Base-by-base conservation (phyloP, 306 rosid genomes). In the Glycine soja region DNA sequence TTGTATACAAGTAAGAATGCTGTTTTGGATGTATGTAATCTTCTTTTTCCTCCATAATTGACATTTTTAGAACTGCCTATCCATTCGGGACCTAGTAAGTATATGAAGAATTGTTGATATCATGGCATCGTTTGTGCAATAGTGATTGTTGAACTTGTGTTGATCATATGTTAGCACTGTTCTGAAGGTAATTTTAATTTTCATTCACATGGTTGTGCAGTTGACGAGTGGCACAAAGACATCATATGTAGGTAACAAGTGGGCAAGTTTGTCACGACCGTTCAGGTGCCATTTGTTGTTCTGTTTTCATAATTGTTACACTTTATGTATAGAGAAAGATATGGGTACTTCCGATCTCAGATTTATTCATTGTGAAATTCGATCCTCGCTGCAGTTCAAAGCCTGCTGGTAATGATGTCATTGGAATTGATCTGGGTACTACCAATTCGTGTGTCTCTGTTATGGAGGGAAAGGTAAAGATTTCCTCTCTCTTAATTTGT, bases 401-500 rank as follows among this genome's bases (percentile, higher is more conserved):
- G 79, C 90, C 97, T 63, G 86, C 97, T 70, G 98, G 97, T 15
- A 88, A 74, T 80, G 98, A 94, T 72, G 97, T 94, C 18, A 89
- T 92, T 71, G 98, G 98, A 59, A 89, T 94, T 75, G 98, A 94
- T 84, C 83, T 94, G 91, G 98, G 98, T 61, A 94, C 98, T 4
- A 94, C 98, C 67, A 94, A 94, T 84, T 94, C 98, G 0, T 94
- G 98, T 51, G 97, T 94, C 73, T 52, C 98, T 8, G 95, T 92
- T 62, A 94, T 94, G 97, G 98, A 94, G 77, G 98, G 98, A 68
- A 94, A 92, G 92, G 97, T 74, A 70, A 24, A 72, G 38, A 38
- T 38, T 38, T 38, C 5, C 43, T 38, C 6, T 38, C 24, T 46
- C 8, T 2, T 64, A 8, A 10, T 46, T 50, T 45, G 40, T 71